Evolutionary conservation across 2,329 filamentous ascomycete species (phyloP), one percentile per base, ranked within the genome.

Genomic region (Pseudogymnoascus sp.): DNA sequence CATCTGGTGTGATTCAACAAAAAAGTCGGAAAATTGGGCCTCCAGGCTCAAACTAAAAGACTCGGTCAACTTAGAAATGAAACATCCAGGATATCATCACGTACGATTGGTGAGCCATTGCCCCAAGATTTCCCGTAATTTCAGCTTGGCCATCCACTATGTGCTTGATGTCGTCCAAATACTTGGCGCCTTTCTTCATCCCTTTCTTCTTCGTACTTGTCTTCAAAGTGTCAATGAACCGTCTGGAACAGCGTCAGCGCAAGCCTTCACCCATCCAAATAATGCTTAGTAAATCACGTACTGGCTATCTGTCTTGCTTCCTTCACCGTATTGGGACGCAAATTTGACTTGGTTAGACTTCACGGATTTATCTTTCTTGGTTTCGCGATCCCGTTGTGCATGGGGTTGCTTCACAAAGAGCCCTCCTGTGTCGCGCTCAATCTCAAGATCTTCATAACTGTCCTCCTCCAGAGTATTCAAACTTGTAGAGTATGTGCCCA

Each of bases 81-180:
- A 54, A 34, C 4, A 34, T 34, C 2, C 11, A 34, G 25, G 16
- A 19, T 19, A 14, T 31, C 10, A 57, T 34, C 51, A 34, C 51
- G 6, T 57, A 57, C 51, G n/a, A 57, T 57, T 57, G 51, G 25
- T 34, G 51, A 34, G 51, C 51, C n/a, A 57, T 34, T 57, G 25
- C 28, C n/a, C 25, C 51, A 57, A 57, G n/a, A 13, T 19, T 57
- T 57, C 10, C 51, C 51, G 51, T 57, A 19, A 19, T 34, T 11
- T 57, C 28, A 34, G 51, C 10, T 16, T 57, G 25, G 25, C 51
- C n/a, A 34, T 34, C 51, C 25, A 57, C 51, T 13, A 34, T 34
- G 25, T 57, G n/a, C n/a, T 57, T 57, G 28, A 57, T 57, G 10
- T 57, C 51, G 7, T 57, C 51, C 25, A 57, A 14, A 19, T 57